phyloP scores from a whole-genome alignment of 2,329 filamentous ascomycete species.

The Colletotrichum sp. region DNA sequence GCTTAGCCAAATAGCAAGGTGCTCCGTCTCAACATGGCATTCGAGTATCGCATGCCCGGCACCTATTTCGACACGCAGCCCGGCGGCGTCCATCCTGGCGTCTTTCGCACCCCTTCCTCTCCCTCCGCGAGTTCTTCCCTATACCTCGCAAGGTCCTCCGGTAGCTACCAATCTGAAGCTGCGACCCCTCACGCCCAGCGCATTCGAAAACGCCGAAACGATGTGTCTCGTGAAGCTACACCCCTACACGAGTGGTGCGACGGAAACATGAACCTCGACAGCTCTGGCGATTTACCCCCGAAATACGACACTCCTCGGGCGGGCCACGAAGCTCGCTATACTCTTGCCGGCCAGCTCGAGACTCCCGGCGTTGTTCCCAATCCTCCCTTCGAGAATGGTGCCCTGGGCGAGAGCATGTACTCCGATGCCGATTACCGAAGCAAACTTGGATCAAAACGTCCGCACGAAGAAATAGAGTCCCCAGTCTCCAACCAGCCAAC shows the following conservation, averaged over 20 bases:
- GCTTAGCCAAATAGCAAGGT: not conserved
- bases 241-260: conserved; percentile 35
- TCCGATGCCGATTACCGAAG: conserved; percentile 62
- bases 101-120: conserved; percentile 51
- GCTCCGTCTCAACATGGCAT: conserved; percentile 28
- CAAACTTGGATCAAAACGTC: conserved; percentile 52
- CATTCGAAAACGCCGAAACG: conserved; percentile 51
- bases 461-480: conserved; percentile 40
- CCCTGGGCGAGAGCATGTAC: conserved; percentile 58
- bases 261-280: conserved; percentile 30
- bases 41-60: conserved; percentile 36
- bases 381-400: conserved; percentile 29
- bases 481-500: conserved; percentile 32
- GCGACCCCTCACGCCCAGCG: conserved; percentile 33
- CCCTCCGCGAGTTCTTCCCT: conserved; percentile 21
- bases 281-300: conserved; percentile 23
- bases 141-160: conserved; percentile 40
- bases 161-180: conserved; percentile 41
- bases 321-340: conserved; percentile 40
- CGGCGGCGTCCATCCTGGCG: conserved; percentile 44
- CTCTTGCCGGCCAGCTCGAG: conserved; percentile 58
- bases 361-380: conserved; percentile 43
- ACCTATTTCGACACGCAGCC: conserved; percentile 35
- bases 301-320: not conserved
- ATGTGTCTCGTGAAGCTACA: conserved; percentile 31